These are phyloP conservation scores for Suillus ampliporus DNA, from an alignment of 768 basidiomycete species.

Conservation along the genomic window DNA sequence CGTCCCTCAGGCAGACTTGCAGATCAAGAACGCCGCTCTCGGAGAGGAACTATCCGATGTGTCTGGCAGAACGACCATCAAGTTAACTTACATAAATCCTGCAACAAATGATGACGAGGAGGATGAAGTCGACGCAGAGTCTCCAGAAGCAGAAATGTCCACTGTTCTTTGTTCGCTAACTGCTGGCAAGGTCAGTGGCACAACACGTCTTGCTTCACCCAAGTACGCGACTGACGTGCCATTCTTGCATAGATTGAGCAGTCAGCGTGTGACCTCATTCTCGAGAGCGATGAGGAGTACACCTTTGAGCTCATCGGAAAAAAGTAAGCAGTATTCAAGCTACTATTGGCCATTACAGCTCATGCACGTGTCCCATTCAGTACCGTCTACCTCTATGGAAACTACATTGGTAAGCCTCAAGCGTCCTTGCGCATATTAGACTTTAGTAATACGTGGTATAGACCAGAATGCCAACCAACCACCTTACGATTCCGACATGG, in stretches of 20 bases:
- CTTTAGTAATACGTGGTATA: conserved; percentile 30
- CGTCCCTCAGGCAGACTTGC: conserved; percentile 68
- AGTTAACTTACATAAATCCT: conserved; percentile 60
- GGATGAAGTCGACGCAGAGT: conserved; percentile 45
- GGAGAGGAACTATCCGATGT: conserved; percentile 72
- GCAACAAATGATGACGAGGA: conserved; percentile 48
- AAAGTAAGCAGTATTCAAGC: conserved; percentile 59
- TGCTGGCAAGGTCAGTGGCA: conserved; percentile 69
- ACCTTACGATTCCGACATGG: conserved; percentile 56
- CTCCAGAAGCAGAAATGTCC: conserved; percentile 46
- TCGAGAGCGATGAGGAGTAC: conserved; percentile 70
- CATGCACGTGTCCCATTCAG: conserved; percentile 39
- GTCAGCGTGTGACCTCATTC: conserved; percentile 67
- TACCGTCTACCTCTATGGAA: conserved; percentile 79
- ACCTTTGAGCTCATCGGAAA: conserved; percentile 77
- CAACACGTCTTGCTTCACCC: not conserved
- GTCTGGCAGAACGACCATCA: conserved; percentile 66
- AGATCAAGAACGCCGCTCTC: conserved; percentile 83
- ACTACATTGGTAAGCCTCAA: conserved; percentile 71
- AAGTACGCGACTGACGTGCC: conserved; percentile 7
- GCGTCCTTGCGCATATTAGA: not conserved
- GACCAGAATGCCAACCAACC: conserved; percentile 60
- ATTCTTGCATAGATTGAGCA: conserved; percentile 70
- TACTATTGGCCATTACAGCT: not conserved
- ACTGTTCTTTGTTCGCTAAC: conserved; percentile 81